A percentile compares a stretch with the other conserved stretches of the same genome.
phyloP scores from a whole-genome alignment of 176 grass and related monocot genomes.

The Cenchrus fungigraminus region DNA sequence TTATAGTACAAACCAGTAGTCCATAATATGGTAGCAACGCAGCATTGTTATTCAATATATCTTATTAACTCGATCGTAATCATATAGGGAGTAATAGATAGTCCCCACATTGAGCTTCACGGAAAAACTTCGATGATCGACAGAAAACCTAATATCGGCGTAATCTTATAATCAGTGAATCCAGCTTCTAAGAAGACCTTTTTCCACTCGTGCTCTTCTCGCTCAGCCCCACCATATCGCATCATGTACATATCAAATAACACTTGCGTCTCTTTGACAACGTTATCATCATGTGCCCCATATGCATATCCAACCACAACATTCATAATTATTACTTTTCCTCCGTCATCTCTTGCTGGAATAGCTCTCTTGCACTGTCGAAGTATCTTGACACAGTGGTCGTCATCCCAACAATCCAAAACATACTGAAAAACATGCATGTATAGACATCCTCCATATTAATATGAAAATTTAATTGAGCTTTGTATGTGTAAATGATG shows the following conservation, averaged over 20 bases:
- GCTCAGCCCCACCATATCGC: neutral
- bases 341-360: neutral
- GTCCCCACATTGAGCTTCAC: too few species aligned
- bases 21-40: too few species aligned
- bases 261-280: conserved; percentile 3
- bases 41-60: too few species aligned
- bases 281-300: neutral
- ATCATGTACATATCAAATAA: conserved; percentile 40
- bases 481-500: too few species aligned
- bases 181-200: conserved; percentile 30
- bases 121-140: too few species aligned
- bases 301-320: neutral
- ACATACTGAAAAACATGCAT: neutral
- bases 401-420: neutral
- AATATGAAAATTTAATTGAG: neutral
- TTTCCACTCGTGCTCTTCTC: conserved; percentile 44
- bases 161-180: conserved; percentile 40
- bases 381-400: neutral
- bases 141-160: neutral
- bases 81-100: too few species aligned
- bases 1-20: too few species aligned
- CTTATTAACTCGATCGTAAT: too few species aligned
- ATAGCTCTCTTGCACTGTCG: neutral
- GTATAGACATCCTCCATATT: neutral
- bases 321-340: conserved; percentile 4